Conservation (phyloP, 768 basidiomycete genomes). For the Piloderma croceum region DNA sequence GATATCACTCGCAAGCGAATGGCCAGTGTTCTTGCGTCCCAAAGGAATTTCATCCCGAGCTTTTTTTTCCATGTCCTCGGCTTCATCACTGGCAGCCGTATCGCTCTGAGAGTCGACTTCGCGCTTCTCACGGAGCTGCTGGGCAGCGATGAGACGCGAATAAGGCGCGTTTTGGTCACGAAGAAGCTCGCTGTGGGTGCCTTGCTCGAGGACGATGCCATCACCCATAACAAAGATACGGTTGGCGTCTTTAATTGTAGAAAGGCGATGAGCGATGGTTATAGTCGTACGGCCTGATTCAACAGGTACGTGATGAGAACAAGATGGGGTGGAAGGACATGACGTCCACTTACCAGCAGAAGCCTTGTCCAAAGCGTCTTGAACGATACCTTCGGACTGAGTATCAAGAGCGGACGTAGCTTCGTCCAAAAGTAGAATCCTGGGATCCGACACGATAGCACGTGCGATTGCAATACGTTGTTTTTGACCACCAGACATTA, state of each 20-base stretch:
- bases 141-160: conserved; percentile 68
- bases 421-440: too few relatives aligned
- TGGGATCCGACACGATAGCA: too few relatives aligned
- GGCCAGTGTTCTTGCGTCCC: conserved; percentile 19
- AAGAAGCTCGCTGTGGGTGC: conserved; percentile 71
- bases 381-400: conserved; percentile 80
- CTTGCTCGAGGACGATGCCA: conserved; percentile 73
- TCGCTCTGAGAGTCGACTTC: too few relatives aligned
- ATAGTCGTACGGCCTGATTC: conserved; percentile 72
- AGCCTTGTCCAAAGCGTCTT: conserved; percentile 87
- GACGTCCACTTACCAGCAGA: too few relatives aligned
- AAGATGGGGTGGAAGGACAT: too few relatives aligned
- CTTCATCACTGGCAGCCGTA: too few relatives aligned
- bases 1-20: conserved; percentile 30
- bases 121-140: conserved; percentile 81
- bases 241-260: conserved; percentile 82
- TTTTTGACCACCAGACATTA: too few relatives aligned
- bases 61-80: too few relatives aligned
- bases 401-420: too few relatives aligned
- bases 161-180: conserved; percentile 58
- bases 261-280: conserved; percentile 74
- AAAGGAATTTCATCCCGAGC: conserved; percentile 31
- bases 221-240: conserved; percentile 87
- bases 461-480: too few relatives aligned
- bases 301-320: too few relatives aligned